Evolutionary conservation across 2,329 filamentous ascomycete species (phyloP).

Genomic region (Aspergillus eucalypticola): DNA sequence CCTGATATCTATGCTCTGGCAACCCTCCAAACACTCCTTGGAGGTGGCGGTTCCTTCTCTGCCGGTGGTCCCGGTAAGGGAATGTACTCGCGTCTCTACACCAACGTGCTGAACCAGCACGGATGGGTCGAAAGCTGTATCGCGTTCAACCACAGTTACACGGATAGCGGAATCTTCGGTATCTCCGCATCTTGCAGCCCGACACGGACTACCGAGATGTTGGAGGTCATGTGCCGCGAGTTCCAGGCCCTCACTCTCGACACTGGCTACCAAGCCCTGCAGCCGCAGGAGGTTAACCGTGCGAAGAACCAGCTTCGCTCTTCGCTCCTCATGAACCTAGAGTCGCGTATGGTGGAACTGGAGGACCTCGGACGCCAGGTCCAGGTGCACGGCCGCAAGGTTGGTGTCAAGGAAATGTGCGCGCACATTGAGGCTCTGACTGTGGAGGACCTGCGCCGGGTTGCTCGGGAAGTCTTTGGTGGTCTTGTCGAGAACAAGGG

Average conservation of each 20-base stretch:
- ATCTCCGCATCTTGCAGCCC: constrained; percentile 86
- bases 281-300: constrained; percentile 75
- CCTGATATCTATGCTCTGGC: constrained; percentile 95
- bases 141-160: constrained; percentile 97
- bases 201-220: constrained; percentile 74
- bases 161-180: constrained; percentile 91
- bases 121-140: constrained; percentile 96
- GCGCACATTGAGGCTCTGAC: constrained; percentile 78
- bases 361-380: constrained; percentile 94
- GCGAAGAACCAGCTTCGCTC: constrained; percentile 96
- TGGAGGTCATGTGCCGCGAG: constrained; percentile 93
- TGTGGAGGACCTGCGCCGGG: constrained; percentile 75
- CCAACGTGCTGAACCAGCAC: constrained; percentile 95
- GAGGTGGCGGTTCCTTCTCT: constrained; percentile 93
- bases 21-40: constrained; percentile 91
- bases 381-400: constrained; percentile 91
- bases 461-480: constrained; percentile 75
- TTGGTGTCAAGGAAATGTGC: constrained; percentile 93
- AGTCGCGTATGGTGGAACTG: constrained; percentile 94
- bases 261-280: constrained; percentile 70
- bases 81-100: constrained; percentile 98
- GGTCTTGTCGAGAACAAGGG: constrained; percentile 76
- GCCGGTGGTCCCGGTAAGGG: constrained; percentile 96
- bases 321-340: constrained; percentile 92
- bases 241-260: constrained; percentile 76